Percentiles rank a stretch among this genome's conserved stretches.
phyloP scores from a whole-genome alignment of 2,329 filamentous ascomycete species.

The Phaeoacremonium minimum region DNA sequence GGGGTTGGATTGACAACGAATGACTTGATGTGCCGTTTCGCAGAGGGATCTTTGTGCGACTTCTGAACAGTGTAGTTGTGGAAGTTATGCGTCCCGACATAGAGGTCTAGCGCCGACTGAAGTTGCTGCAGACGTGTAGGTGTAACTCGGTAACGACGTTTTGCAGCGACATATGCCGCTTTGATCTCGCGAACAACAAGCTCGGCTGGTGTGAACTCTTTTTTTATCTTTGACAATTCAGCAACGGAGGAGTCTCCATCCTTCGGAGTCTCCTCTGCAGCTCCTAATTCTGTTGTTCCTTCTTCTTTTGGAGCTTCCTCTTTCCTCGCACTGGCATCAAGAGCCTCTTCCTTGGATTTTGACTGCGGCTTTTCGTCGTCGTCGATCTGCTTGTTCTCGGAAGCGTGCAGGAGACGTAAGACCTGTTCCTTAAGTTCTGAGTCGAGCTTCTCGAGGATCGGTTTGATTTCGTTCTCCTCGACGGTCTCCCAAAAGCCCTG shows the following conservation, averaged over 20 bases:
- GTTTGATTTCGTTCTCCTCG: slow-evolving; percentile 77
- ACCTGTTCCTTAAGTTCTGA: slow-evolving; percentile 61
- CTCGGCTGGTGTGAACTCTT: slow-evolving; percentile 46
- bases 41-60: slow-evolving; percentile 71
- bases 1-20: slow-evolving; percentile 75
- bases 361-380: neutral
- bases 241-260: too few species aligned
- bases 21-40: slow-evolving; percentile 87
- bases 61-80: slow-evolving; percentile 99
- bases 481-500: slow-evolving; percentile 77
- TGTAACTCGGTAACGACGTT: slow-evolving; percentile 79
- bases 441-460: slow-evolving; percentile 57
- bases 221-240: too few species aligned
- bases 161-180: slow-evolving; percentile 74
- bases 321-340: neutral
- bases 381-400: slow-evolving; percentile 7
- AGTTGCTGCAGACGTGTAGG: slow-evolving; percentile 67
- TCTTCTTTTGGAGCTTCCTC: neutral
- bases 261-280: slow-evolving; percentile 5
- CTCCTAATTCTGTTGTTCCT: too few species aligned
- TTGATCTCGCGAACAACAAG: slow-evolving; percentile 71
- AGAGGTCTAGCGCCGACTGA: slow-evolving; percentile 69
- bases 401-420: slow-evolving; percentile 53
- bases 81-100: slow-evolving; percentile 83
- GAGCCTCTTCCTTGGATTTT: slow-evolving; percentile 9